Base-by-base conservation (phyloP, 192 early-diverging fungal species). In the Podila epicladia region DNA sequence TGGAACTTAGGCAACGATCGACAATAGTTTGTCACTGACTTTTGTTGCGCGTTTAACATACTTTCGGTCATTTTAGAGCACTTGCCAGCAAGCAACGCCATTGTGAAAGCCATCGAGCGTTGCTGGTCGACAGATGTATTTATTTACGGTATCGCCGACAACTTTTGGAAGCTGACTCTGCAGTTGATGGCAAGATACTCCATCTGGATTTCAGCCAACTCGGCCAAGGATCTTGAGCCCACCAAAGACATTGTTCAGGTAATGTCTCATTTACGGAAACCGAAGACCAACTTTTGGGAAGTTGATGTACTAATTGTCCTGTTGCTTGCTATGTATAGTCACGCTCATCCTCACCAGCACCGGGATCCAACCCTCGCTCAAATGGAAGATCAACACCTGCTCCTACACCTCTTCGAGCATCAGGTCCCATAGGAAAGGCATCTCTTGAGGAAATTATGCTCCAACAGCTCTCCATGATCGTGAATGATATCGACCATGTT, bases 121-220 rank as follows among this genome's bases (percentile, higher is more conserved):
- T 90, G 90, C 53, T 92, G 91, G 91, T 82, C 89, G 13, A 75
- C 88, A 12, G 67, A 92, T 24, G 80, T 92, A 12, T 92, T 79
- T 62, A 70, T 92, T 9, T 90, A 87, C 66, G 83, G 82, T 2
- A 57, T 92, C 15, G 86, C 88, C 0, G 75, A 85, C 71, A 82
- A 83, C 24, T 92, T 92, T 58, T 92, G 91, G 91, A 90, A 86
- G 50, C 70, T 91, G 35, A 92, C 91, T 0, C 37, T 92, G 33
- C 89, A 91, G 71, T 67, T 88, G 28, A 71, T 74, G 70, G 67
- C 67, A 38, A 35, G 67, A 24, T 74, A 82, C 41, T 70, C 73
- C 19, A 59, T 71, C 31, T 73, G 71, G 79, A 62, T 73, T 35
- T 57, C 66, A 15, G 68, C 58, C 13, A 74, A 73, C 41, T 38